These are phyloP conservation scores for Claviceps capensis DNA, from an alignment of 2,329 filamentous ascomycete genomes.

Conservation along the genomic window DNA sequence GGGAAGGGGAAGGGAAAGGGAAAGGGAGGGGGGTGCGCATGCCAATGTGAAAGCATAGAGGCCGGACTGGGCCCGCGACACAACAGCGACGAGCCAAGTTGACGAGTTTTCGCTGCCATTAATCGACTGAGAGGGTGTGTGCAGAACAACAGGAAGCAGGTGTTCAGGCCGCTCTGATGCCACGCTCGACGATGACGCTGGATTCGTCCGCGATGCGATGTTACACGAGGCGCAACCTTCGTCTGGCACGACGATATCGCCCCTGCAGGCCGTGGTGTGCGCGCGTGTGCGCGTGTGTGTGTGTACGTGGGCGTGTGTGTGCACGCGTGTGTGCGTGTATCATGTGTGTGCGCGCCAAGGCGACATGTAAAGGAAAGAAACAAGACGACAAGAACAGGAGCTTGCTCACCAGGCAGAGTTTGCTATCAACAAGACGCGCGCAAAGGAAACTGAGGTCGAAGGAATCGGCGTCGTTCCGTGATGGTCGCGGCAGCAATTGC, in stretches of 20 bases:
- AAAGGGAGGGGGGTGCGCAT: constrained; percentile 1
- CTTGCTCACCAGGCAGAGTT: constrained; percentile 2
- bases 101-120: neutral
- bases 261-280: neutral
- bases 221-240: constrained; percentile 6
- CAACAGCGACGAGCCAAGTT: neutral
- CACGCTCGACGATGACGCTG: constrained; percentile 1
- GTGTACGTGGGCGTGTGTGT: no score
- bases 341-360: neutral
- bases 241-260: constrained; percentile 1
- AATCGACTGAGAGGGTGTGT: neutral
- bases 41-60: neutral
- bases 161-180: neutral
- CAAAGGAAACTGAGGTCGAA: constrained; percentile 5
- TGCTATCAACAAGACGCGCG: neutral
- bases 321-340: no score
- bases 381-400: neutral
- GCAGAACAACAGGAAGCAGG: neutral
- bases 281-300: no score
- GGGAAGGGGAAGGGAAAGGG: neutral
- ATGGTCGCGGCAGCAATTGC: constrained; percentile 4
- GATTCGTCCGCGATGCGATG: constrained; percentile 6
- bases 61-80: neutral
- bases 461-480: constrained; percentile 9
- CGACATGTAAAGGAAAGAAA: neutral